Evolutionary conservation across 495 filamentous ascomycete species (phyloP).

Genomic region (Aspergillus egyptiacus): DNA sequence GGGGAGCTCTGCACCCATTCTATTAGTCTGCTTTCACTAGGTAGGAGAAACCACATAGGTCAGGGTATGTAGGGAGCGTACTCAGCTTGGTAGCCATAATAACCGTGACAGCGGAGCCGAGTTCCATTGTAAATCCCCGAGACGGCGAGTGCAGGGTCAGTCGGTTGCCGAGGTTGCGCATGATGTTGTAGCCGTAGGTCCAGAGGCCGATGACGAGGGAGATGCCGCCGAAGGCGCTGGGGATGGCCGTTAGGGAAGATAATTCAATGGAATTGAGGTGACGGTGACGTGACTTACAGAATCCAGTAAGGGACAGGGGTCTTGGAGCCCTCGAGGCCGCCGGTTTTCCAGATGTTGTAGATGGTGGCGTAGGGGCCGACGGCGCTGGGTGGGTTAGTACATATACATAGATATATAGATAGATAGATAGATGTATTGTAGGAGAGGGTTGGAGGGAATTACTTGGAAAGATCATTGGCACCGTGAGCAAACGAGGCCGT

Average conservation of each 20-base stretch:
- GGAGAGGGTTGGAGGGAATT: neutral
- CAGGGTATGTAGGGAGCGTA: neutral
- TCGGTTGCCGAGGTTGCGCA: conserved; percentile 19
- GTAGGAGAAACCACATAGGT: neutral
- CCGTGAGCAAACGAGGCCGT: conserved; percentile 18
- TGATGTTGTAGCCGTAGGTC: conserved; percentile 24
- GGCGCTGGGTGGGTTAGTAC: conserved; percentile 4
- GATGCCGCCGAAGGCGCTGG: conserved; percentile 15
- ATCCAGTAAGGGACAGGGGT: conserved; percentile 17
- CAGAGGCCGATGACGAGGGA: conserved; percentile 17
- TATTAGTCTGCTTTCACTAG: neutral
- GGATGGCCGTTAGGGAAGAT: neutral
- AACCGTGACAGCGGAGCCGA: conserved; percentile 16
- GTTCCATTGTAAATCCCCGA: conserved; percentile 19
- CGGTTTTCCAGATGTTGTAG: conserved; percentile 13
- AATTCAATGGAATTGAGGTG: neutral
- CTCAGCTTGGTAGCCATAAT: conserved; percentile 18
- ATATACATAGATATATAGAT: too few relatives aligned
- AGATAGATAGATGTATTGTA: too few relatives aligned
- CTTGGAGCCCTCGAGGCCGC: conserved; percentile 8
- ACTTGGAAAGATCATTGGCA: conserved; percentile 22
- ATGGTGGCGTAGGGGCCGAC: conserved; percentile 19
- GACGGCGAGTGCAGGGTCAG: conserved; percentile 18
- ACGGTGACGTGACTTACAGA: conserved; percentile 11
- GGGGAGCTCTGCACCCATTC: conserved; percentile 16